Base-by-base conservation (phyloP, 495 filamentous ascomycete genomes). In the Penicillium dipodomyicola region DNA sequence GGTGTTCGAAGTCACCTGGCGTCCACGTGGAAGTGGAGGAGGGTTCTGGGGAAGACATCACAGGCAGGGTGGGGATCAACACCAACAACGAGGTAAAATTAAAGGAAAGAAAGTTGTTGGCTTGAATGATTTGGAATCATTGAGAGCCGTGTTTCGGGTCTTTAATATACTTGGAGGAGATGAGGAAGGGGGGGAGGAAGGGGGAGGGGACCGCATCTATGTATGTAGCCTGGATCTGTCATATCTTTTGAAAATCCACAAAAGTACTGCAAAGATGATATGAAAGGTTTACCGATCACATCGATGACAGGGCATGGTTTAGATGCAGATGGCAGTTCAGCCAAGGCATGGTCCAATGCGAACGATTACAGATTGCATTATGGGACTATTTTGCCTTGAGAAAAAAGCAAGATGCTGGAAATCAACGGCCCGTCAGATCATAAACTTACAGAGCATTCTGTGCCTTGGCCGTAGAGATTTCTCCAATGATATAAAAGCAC, bases 71-170 rank as follows among this genome's bases (percentile, higher is more conserved):
- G 12, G 48, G 54, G 41, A 33, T 39, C 32, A 17, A 49, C 25
- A 20, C 17, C 40, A 55, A 62, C 41, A 43, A 45, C 30, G 17
- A 39, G 42, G 29, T 42, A 54, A 52, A 22, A 54, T 32, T 30
- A 58, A 39, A 52, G 25, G 55, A 54, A 41, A 29, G 46, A 35
- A 56, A 45, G 15, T 49, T 49, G 49, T 60, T 52, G 60, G 62
- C 56, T 63, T 65, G 63, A 44, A 52, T 57, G 51, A 65, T 65
- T 65, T 65, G 60, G 56, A 60, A 63, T 65, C 46, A 51, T 47
- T n/a, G 25, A 49, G 7, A 41, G 47, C 30, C 37, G 30, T 41
- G 52, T 40, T 49, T 33, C 6, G 35, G 17, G 17, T 52, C 27
- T 25, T 49, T 55, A 55, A 49, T 60, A 60, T 60, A 60, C 46